A percentile compares a stretch with the other conserved stretches of the same genome.
Evolutionary conservation across 1,139 yeast species (phyloP).

Genomic region (Pichia sp.): DNA sequence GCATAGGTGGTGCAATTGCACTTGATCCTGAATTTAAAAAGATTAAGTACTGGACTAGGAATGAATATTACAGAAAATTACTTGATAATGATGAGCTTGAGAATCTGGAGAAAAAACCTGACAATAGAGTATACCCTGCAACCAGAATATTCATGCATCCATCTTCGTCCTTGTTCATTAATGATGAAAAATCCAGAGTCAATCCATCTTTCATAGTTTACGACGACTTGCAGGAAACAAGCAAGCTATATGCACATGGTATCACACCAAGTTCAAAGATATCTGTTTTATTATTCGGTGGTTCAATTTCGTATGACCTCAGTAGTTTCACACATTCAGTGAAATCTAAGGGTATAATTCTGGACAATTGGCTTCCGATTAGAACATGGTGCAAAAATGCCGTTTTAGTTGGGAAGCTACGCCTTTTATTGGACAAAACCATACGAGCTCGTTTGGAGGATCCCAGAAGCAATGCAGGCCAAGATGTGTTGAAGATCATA

Average conservation of each 20-base stretch:
- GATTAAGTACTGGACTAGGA: slow-evolving; percentile 70
- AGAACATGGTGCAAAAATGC: slow-evolving; percentile 94
- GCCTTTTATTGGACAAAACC: slow-evolving; percentile 61
- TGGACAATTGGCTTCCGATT: slow-evolving; percentile 79
- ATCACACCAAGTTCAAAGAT: slow-evolving; percentile 74
- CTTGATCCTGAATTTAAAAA: slow-evolving; percentile 76
- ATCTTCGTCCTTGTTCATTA: slow-evolving; percentile 60
- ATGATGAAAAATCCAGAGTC: slow-evolving; percentile 21
- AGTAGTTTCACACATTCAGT: slow-evolving; percentile 35
- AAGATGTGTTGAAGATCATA: slow-evolving; percentile 35
- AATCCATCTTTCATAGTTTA: slow-evolving; percentile 46
- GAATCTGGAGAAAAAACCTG: background rate
- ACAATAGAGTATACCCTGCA: slow-evolving; percentile 43
- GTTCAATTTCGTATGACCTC: slow-evolving; percentile 68
- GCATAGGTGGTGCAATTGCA: slow-evolving; percentile 76
- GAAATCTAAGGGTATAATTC: slow-evolving; percentile 59
- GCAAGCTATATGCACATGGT: slow-evolving; percentile 67
- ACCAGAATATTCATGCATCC: slow-evolving; percentile 80
- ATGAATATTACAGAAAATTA: slow-evolving; percentile 35
- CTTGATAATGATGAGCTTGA: slow-evolving; percentile 15
- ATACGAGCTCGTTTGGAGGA: slow-evolving; percentile 55
- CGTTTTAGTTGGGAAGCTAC: slow-evolving; percentile 68
- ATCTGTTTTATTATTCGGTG: slow-evolving; percentile 75
- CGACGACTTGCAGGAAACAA: slow-evolving; percentile 56
- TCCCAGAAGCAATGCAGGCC: slow-evolving; percentile 33